phyloP scores from a whole-genome alignment of 306 rosid genomes.

The Gastrolobium villosum region DNA sequence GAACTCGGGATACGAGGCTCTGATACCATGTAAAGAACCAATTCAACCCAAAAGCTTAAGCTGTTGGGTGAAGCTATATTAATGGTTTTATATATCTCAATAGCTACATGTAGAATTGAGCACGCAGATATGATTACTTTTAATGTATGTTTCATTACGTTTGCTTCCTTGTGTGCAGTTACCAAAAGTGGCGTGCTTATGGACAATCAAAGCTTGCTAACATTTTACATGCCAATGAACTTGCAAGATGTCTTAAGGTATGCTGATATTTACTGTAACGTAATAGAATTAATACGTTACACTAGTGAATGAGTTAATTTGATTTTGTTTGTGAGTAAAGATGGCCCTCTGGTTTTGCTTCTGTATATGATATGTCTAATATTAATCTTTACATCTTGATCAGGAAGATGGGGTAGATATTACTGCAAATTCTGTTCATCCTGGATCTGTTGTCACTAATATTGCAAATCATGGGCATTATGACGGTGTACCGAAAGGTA shows the following conservation, averaged over 20 bases:
- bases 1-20: no score
- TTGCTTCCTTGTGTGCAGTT: slow-evolving; percentile 57
- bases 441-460: slow-evolving; percentile 70
- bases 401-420: slow-evolving; percentile 75
- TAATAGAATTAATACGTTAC: not conserved
- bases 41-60: no score
- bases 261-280: slow-evolving; percentile 13
- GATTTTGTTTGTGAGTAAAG: not conserved
- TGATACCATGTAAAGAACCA: no score
- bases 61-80: no score
- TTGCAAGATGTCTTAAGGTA: slow-evolving; percentile 73
- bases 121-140: slow-evolving; percentile 2
- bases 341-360: slow-evolving; percentile 10
- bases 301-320: not conserved
- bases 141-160: not conserved
- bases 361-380: slow-evolving; percentile 19
- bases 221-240: slow-evolving; percentile 85
- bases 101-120: slow-evolving; percentile 6
- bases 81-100: no score
- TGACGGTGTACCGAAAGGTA: slow-evolving; percentile 53
- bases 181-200: slow-evolving; percentile 64
- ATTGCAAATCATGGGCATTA: slow-evolving; percentile 59
- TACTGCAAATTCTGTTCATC: slow-evolving; percentile 93
- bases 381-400: slow-evolving; percentile 44
- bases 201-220: slow-evolving; percentile 95